These are phyloP conservation scores for Phytomonas francai DNA, from an alignment of 208 protist genomes.

Conservation along the genomic window DNA sequence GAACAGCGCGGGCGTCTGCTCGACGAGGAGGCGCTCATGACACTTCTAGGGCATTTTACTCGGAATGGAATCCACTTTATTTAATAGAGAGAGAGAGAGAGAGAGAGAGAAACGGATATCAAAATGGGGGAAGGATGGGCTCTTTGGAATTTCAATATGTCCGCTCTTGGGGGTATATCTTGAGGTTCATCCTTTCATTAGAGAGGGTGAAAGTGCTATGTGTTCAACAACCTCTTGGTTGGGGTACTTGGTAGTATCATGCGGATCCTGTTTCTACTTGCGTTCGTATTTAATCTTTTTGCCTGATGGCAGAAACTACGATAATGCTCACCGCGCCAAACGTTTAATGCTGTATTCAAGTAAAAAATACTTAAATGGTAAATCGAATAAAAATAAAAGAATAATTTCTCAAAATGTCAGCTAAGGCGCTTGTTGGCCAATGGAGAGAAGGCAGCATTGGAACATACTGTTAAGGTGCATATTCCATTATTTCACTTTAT, in stretches of 20 bases:
- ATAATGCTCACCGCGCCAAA: not conserved
- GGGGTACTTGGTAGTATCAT: not conserved
- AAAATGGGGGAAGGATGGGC: too few relatives aligned
- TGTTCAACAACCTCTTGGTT: not conserved
- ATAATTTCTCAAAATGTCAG: not conserved
- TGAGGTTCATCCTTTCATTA: not conserved
- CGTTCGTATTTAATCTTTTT: not conserved
- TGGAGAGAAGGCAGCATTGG: not conserved
- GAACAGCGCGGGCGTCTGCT: constrained; percentile 55
- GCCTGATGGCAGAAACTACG: not conserved
- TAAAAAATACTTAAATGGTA: not conserved
- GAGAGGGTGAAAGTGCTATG: not conserved
- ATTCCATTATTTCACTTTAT: not conserved
- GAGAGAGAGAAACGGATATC: too few relatives aligned
- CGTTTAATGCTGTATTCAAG: not conserved
- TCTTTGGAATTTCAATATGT: not conserved
- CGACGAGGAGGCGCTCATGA: constrained; percentile 75
- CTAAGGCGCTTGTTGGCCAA: not conserved
- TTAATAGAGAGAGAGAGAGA: constrained; percentile 6
- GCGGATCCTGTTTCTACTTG: not conserved
- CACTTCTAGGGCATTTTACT: constrained; percentile 73
- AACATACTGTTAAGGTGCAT: not conserved
- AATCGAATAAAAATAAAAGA: not conserved
- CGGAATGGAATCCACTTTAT: constrained; percentile 83
- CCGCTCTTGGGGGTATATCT: not conserved